Evolutionary conservation across 164 flowering plant genomes (phyloP).

Genomic region (Umbellularia californica): DNA sequence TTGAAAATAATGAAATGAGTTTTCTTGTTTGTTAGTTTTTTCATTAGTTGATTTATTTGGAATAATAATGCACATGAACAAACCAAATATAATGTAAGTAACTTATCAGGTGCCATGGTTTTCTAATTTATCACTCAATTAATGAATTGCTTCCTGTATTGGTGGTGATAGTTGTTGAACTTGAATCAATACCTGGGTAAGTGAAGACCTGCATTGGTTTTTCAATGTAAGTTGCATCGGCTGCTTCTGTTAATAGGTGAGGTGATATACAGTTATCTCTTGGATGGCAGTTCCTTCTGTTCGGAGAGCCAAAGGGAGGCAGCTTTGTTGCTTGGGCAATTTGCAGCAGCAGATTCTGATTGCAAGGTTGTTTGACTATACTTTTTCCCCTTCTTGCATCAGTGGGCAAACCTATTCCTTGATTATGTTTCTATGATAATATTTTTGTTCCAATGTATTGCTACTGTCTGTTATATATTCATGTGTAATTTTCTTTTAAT

Average conservation of each 20-base stretch:
- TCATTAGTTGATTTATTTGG: not conserved
- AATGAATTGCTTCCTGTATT: not conserved
- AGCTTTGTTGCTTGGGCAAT: conserved; percentile 86
- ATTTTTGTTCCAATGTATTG: not conserved
- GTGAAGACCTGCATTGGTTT: not conserved
- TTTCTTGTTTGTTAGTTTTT: too few species aligned
- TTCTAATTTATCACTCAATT: not conserved
- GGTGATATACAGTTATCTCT: conserved; percentile 5
- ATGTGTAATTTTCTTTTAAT: not conserved
- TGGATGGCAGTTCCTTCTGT: conserved; percentile 68
- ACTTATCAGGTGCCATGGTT: not conserved
- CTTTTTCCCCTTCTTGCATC: not conserved
- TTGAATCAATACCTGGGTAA: not conserved
- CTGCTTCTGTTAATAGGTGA: not conserved
- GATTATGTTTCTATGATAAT: not conserved
- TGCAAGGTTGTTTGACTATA: conserved; percentile 54
- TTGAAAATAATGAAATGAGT: too few species aligned
- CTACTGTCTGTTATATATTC: not conserved
- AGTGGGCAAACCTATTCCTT: not conserved
- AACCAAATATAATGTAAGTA: not conserved
- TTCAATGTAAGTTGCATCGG: not conserved
- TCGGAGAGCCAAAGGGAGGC: conserved; percentile 94
- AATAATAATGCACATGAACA: not conserved
- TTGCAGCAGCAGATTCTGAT: conserved; percentile 93
- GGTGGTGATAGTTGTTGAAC: not conserved